Base-by-base conservation (phyloP, 2,329 filamentous ascomycete genomes). In the Pseudohalonectria lignicola region DNA sequence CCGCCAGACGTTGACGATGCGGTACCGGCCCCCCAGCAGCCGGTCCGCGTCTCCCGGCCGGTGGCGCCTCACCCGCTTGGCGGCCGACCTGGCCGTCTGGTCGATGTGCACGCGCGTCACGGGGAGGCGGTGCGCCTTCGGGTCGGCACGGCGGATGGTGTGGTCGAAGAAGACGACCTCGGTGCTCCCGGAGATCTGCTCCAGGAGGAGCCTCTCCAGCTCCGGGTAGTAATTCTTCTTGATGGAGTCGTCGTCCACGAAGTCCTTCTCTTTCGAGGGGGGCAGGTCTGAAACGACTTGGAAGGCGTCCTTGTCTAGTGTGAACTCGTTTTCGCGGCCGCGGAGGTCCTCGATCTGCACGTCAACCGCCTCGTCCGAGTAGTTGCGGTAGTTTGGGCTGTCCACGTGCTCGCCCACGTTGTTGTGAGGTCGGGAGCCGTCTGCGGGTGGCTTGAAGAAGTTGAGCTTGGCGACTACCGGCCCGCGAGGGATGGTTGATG, bases 211-310 rank as follows among this genome's bases (percentile, higher is more conserved):
- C 35, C 69, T 56, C 60, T 88, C 81, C 8, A 94, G 74, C 54
- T 94, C 86, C 0, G 86, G 82, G 63, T 95, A 95, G 67, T 94
- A 95, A 39, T 76, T 69, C 2, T 61, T 50, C 51, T 73, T 62
- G 58, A 95, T 84, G 43, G 73, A 74, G 10, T 67, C 73, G 50
- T 87, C 81, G 54, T 84, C 76, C 4, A 57, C 58, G 56, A 90
- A 93, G 30, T 74, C 69, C 11, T 58, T 63, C 49, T 74, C 66
- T 23, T 71, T 62, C 3, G 71, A 70, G 2, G 72, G 67, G 0
- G 77, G 64, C 2, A 86, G 59, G 48, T 67, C 60, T 11, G 64
- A 62, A 35, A 86, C 56, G 16, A 82, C 64, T 41, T 76, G 67
- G 64, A 94, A 94, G 45, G 85, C 85, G 38, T 62, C 55, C 23